phyloP scores from a whole-genome alignment of 192 early-diverging fungal species.

The Radiomyces spectabilis region DNA sequence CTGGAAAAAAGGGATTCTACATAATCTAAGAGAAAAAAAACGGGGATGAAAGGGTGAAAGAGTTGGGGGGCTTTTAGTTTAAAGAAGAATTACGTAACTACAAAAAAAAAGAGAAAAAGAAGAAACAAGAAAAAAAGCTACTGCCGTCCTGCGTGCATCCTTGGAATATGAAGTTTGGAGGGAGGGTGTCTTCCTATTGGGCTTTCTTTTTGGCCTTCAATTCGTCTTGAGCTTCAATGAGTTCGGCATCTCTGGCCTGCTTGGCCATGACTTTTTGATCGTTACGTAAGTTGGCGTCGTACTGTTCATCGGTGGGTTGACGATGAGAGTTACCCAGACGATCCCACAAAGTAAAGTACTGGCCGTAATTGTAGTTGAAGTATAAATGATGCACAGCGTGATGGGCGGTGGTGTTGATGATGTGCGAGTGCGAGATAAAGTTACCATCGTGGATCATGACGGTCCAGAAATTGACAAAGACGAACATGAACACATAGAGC shows the following conservation, averaged over 20 bases:
- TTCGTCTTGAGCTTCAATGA: constrained; percentile 35
- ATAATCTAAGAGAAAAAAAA: too few relatives aligned
- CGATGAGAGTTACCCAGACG: constrained; percentile 62
- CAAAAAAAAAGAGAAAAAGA: too few relatives aligned
- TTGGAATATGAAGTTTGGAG: background rate
- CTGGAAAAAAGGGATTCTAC: too few relatives aligned
- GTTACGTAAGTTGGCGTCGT: constrained; percentile 49
- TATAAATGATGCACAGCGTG: constrained; percentile 97
- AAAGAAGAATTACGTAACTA: too few relatives aligned
- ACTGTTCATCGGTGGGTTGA: constrained; percentile 59
- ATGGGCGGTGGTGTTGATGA: constrained; percentile 89
- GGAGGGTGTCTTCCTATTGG: background rate
- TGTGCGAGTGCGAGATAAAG: constrained; percentile 57
- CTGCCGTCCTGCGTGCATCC: too few relatives aligned
- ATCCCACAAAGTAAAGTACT: constrained; percentile 97
- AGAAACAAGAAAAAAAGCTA: too few relatives aligned
- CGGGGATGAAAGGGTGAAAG: too few relatives aligned
- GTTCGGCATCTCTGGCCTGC: constrained; percentile 58
- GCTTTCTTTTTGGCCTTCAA: constrained; percentile 5
- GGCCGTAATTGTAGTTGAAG: constrained; percentile 99
- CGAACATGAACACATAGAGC: constrained; percentile 81
- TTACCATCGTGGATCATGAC: constrained; percentile 95
- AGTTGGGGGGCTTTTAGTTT: too few relatives aligned
- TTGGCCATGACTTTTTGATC: constrained; percentile 54
- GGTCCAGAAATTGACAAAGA: constrained; percentile 91